Evolutionary conservation across 305 asterid species (phyloP).

Genomic region (Plantago lanceolata): DNA sequence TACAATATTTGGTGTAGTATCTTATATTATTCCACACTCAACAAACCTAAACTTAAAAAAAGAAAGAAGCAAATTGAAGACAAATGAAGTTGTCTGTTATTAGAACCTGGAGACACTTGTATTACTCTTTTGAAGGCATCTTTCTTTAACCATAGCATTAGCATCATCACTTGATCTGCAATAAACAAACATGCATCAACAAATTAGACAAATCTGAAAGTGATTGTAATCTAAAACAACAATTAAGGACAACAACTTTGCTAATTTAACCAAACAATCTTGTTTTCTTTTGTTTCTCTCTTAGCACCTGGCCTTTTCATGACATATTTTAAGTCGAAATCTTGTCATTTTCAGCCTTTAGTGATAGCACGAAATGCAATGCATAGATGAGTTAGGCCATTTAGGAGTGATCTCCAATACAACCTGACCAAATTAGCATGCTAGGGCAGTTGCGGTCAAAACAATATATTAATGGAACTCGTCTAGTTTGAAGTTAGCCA

Average conservation of each 20-base stretch:
- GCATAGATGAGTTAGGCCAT: too few relatives aligned
- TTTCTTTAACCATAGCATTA: not conserved
- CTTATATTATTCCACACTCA: constrained; percentile 2
- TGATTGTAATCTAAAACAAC: not conserved
- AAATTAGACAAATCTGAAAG: not conserved
- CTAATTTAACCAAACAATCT: not conserved
- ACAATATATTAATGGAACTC: too few relatives aligned
- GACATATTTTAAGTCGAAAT: not conserved
- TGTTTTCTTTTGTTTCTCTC: not conserved
- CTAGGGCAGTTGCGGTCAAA: too few relatives aligned
- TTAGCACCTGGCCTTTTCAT: not conserved
- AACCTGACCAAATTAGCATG: too few relatives aligned
- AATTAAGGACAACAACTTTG: not conserved
- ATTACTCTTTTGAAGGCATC: not conserved
- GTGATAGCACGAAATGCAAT: too few relatives aligned
- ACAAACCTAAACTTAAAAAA: not conserved
- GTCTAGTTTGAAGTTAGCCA: too few relatives aligned
- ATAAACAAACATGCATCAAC: not conserved
- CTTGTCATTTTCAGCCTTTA: not conserved
- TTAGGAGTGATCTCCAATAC: too few relatives aligned
- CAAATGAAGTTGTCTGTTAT: not conserved
- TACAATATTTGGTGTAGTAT: constrained; percentile 20
- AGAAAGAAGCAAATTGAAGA: not conserved
- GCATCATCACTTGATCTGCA: not conserved
- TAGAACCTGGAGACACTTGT: not conserved